Evolutionary conservation across 306 rosid genomes (phyloP), one percentile per base, ranked within the genome.

Genomic region (Betula pendula): DNA sequence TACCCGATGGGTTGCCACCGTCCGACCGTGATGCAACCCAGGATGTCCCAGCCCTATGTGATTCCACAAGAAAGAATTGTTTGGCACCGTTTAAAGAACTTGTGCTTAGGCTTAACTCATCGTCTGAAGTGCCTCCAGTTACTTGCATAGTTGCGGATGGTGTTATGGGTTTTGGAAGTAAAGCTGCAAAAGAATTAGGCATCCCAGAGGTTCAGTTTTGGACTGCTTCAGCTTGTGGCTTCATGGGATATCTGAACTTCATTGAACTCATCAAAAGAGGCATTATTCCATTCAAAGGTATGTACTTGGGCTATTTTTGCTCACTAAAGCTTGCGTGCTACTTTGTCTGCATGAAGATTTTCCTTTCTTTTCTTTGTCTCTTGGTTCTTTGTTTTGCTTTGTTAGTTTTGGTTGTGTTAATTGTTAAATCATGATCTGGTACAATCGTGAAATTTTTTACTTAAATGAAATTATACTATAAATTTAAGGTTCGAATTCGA

Each of bases 171-270:
- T 80, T 80, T 60, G 82, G 79, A 7, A 68, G 58, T 3, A 33
- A 76, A 65, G 87, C 45, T 20, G 84, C 50, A 2, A 44, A 69
- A 70, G 84, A 84, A 71, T 73, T 84, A 17, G 79, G 81, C 42
- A 80, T 84, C 55, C 81, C 81, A 0, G 79, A 80, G 62, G 81
- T 44, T 76, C 87, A 80, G 55, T 76, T 84, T 45, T 80, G 87
- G 84, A 84, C 84, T 40, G 72, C 84, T 35, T 84, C 87, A 49
- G 87, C 81, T 67, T 83, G 87, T 76, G 73, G 87, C 17, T 80
- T 79, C 73, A 65, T 79, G 81, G 84, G 78, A n/a, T 84, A 76
- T 20, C 70, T 80, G 25, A 75, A 66, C 8, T 84, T 65, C n/a
- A 25, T 42, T 56, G 87, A 73, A 19, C 84, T 80, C 42, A 24